Evolutionary conservation across 352 stramenopile species (phyloP).

Genomic region (Globisporangium splendens): DNA sequence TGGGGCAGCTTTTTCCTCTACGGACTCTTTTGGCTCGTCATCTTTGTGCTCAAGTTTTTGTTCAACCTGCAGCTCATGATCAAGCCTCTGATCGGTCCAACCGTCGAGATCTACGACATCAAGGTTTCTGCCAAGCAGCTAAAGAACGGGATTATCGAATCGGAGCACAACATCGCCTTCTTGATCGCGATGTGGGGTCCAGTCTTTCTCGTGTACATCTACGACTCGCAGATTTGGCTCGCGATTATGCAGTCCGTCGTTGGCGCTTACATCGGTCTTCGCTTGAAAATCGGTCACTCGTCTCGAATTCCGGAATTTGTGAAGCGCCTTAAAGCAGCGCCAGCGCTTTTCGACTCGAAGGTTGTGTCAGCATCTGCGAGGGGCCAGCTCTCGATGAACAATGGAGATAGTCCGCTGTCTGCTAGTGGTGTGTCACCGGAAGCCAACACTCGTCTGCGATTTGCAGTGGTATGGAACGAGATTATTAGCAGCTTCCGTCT

Average conservation of each 20-base stretch:
- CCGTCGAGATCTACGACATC: conserved; percentile 92
- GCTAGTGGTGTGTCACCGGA: conserved; percentile 51
- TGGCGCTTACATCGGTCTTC: conserved; percentile 71
- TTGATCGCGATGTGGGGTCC: conserved; percentile 73
- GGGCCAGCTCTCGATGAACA: conserved; percentile 62
- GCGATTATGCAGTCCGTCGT: conserved; percentile 80
- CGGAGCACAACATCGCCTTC: conserved; percentile 80
- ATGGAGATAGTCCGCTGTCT: conserved; percentile 40
- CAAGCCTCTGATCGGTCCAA: conserved; percentile 95
- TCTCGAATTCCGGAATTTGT: conserved; percentile 78
- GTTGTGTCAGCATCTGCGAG: conserved; percentile 68
- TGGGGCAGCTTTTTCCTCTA: conserved; percentile 69
- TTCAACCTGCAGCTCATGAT: conserved; percentile 98
- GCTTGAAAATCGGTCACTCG: conserved; percentile 78
- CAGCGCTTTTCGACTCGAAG: conserved; percentile 73
- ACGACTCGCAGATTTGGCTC: conserved; percentile 87
- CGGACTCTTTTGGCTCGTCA: conserved; percentile 71
- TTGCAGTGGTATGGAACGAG: conserved; percentile 88
- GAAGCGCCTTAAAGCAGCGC: conserved; percentile 52
- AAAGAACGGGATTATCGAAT: conserved; percentile 60
- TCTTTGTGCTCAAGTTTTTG: conserved; percentile 93
- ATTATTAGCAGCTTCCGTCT: conserved; percentile 87
- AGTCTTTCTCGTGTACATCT: conserved; percentile 83
- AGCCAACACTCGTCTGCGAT: conserved; percentile 77
- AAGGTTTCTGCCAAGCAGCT: conserved; percentile 37